A percentile compares a stretch with the other conserved stretches of the same genome.
These are phyloP conservation scores for Saccharomycopsis vini DNA, from an alignment of 805 yeast genomes.

Conservation along the genomic window DNA sequence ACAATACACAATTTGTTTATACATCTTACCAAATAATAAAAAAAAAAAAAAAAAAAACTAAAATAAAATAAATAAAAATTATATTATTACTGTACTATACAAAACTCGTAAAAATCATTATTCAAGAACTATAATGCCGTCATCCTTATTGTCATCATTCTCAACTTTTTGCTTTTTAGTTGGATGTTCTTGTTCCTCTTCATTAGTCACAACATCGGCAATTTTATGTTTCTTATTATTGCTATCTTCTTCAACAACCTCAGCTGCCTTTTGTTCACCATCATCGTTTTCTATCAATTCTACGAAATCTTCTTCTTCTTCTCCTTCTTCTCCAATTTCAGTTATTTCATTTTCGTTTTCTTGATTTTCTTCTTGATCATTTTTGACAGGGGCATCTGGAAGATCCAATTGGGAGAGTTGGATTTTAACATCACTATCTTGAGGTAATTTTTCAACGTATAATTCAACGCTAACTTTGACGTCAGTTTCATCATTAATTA, in stretches of 20 bases:
- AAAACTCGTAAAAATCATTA: no score
- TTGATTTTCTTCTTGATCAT: not conserved
- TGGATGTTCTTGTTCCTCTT: not conserved
- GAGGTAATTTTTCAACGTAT: constrained; percentile 33
- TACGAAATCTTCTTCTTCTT: constrained; percentile 1
- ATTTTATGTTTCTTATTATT: not conserved
- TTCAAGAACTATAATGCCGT: no score
- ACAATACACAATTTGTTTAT: no score
- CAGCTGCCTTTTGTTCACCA: not conserved
- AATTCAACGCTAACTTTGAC: constrained; percentile 53
- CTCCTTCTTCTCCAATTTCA: not conserved
- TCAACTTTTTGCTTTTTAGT: constrained; percentile 8
- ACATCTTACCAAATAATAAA: no score
- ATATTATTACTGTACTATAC: no score
- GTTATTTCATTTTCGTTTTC: not conserved
- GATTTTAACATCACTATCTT: not conserved
- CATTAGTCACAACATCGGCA: not conserved
- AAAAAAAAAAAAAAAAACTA: no score
- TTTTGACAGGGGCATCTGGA: constrained; percentile 4
- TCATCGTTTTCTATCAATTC: not conserved
- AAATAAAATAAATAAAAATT: no score
- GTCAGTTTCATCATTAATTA: constrained; percentile 77
- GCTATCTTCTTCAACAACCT: constrained; percentile 4
- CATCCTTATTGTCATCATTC: no score
- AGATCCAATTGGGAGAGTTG: constrained; percentile 8